A percentile compares a stretch with the other conserved stretches of the same genome.
These are phyloP conservation scores for Ilex asprella DNA, from an alignment of 257 asterid genomes.

Conservation along the genomic window DNA sequence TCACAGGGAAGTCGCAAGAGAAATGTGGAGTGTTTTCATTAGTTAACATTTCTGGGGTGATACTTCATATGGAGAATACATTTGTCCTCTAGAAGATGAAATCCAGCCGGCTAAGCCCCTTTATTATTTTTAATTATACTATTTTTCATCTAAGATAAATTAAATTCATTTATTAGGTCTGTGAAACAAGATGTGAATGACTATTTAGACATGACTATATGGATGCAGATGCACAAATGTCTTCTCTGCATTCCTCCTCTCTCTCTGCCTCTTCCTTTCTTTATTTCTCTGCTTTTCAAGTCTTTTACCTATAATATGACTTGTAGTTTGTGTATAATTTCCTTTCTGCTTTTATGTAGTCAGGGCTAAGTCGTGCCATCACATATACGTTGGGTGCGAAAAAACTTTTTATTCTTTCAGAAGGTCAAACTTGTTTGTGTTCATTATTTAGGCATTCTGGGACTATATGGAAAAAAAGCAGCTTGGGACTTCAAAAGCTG, in stretches of 20 bases:
- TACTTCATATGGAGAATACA: too few species aligned
- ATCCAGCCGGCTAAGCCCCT: too few species aligned
- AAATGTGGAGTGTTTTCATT: too few species aligned
- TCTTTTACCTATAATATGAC: neutral
- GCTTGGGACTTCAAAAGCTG: slow-evolving; percentile 74
- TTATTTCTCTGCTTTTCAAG: neutral
- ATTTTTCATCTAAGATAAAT: too few species aligned
- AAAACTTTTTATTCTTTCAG: neutral
- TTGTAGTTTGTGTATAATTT: neutral
- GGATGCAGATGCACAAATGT: neutral
- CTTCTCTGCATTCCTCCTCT: neutral
- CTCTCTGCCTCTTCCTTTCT: neutral
- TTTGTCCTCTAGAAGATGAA: too few species aligned
- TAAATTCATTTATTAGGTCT: too few species aligned
- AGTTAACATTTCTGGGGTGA: too few species aligned
- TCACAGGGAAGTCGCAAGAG: too few species aligned
- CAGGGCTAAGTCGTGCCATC: neutral
- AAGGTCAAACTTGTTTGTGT: slow-evolving; percentile 6
- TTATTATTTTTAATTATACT: too few species aligned
- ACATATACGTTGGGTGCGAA: neutral
- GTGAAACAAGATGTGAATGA: too few species aligned
- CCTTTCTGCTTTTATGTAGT: neutral
- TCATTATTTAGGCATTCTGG: slow-evolving; percentile 72
- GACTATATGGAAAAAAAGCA: slow-evolving; percentile 70
- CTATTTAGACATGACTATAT: too few species aligned